Percentiles rank a stretch among this genome's conserved stretches.
phyloP scores from a whole-genome alignment of 352 stramenopile genomes.

The Phytophthora crassamura region DNA sequence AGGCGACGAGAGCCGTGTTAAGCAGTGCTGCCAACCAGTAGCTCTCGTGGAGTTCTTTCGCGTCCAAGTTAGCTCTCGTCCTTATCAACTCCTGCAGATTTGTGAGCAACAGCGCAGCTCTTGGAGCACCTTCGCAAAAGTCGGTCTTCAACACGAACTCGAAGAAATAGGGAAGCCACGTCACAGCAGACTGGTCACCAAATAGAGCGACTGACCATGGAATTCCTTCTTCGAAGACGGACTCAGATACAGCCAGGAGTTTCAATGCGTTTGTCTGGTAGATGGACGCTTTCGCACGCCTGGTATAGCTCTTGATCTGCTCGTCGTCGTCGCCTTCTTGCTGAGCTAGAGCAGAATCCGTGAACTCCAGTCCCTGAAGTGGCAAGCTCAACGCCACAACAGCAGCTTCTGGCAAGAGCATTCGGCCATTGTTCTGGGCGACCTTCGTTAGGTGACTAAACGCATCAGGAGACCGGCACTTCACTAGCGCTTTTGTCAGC shows the following conservation, averaged over 20 bases:
- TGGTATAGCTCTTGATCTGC: slow-evolving; percentile 18
- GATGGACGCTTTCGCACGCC: slow-evolving; percentile 33
- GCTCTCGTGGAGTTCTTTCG: slow-evolving; percentile 27
- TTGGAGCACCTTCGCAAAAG: slow-evolving; percentile 24
- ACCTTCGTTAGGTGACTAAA: slow-evolving; percentile 40
- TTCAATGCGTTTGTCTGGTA: slow-evolving; percentile 43
- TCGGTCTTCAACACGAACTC: slow-evolving; percentile 40
- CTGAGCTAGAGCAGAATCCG: slow-evolving; percentile 14
- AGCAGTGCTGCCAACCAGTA: slow-evolving; percentile 52
- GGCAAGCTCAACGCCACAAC: slow-evolving; percentile 25
- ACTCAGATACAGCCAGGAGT: slow-evolving; percentile 22
- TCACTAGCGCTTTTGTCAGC: slow-evolving; percentile 47
- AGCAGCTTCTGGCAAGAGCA: slow-evolving; percentile 34
- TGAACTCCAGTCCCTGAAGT: slow-evolving; percentile 43
- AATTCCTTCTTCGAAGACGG: slow-evolving; percentile 29
- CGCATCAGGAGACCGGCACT: slow-evolving; percentile 40
- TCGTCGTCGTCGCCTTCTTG: slow-evolving; percentile 16
- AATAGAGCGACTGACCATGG: slow-evolving; percentile 38
- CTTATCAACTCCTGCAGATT: slow-evolving; percentile 23
- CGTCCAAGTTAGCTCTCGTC: background rate
- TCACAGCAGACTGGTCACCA: slow-evolving; percentile 22
- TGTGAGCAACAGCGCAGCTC: slow-evolving; percentile 25
- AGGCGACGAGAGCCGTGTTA: slow-evolving; percentile 47
- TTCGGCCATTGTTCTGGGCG: slow-evolving; percentile 28
- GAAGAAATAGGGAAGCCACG: slow-evolving; percentile 47